A percentile compares a stretch with the other conserved stretches of the same genome.
Conservation (phyloP, 1,139 yeast species). For the Candida sanyaensis region DNA sequence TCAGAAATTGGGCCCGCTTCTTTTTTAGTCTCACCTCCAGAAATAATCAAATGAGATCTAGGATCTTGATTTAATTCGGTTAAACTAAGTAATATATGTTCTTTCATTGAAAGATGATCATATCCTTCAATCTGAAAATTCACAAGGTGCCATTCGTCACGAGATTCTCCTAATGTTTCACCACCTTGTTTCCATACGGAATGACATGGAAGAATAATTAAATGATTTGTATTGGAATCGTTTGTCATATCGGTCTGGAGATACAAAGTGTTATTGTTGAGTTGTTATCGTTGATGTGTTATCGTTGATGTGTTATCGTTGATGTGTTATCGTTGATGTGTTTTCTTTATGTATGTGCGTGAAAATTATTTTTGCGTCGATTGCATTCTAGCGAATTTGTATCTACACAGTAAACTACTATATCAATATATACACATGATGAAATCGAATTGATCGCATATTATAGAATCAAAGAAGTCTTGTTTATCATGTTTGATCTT, state of each 20-base stretch:
- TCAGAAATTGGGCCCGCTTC: constrained; percentile 60
- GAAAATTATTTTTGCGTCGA: too few species aligned
- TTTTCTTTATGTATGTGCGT: neutral
- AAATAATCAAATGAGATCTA: constrained; percentile 46
- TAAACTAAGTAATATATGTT: constrained; percentile 53
- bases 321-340: too few species aligned
- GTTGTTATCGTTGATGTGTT: neutral
- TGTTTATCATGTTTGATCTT: too few species aligned
- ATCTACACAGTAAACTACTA: too few species aligned
- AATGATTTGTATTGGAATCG: constrained; percentile 6
- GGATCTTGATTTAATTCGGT: constrained; percentile 30
- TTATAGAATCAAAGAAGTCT: too few species aligned
- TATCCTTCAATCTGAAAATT: constrained; percentile 69
- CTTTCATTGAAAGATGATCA: constrained; percentile 66
- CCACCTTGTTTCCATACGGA: constrained; percentile 55
- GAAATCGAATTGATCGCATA: too few species aligned
- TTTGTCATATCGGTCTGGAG: neutral
- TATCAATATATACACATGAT: too few species aligned
- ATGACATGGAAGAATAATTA: constrained; percentile 69
- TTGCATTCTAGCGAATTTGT: too few species aligned
- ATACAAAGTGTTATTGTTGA: too few species aligned
- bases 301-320: too few species aligned
- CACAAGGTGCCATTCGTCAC: constrained; percentile 64
- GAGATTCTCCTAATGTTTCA: constrained; percentile 32
- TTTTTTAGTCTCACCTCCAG: constrained; percentile 74